Evolutionary conservation across 2,329 filamentous ascomycete genomes (phyloP), one percentile per base, ranked within the genome.

Genomic region (Penicillium corylophilum): DNA sequence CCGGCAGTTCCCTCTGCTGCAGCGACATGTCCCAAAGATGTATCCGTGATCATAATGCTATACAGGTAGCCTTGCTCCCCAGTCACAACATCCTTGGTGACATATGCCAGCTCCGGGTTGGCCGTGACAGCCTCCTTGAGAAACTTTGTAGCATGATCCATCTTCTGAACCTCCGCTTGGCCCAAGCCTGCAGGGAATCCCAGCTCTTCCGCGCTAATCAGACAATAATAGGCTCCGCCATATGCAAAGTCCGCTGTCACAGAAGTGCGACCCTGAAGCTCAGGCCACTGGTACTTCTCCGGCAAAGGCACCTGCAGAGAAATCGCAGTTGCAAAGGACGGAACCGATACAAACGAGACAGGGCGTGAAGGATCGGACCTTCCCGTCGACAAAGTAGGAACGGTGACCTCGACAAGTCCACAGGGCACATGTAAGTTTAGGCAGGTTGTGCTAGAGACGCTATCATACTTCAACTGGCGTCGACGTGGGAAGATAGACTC

Each of bases 341-440:
- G 74, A 0, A 76, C 70, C 1, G 71, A 75, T 10, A 76, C 49
- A 44, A 78, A 78, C 0, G 67, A 68, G 2, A 78, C 70, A 1
- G 69, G 66, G 7, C 73, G 62, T 1, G 63, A 58, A 0, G 67
- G 64, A 54, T 79, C 76, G 3, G 72, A 71, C 35, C 59, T 62
- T n/a, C 50, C 62, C 54, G 29, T 64, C 44, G 52, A 60, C 53
- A 58, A 63, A 7, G 65, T 65, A 0, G 77, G 76, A 1, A 79
- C 76, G 1, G 60, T 69, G 2, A 78, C 62, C 5, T 59, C 44
- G 0, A 78, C 69, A 5, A 79, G 44, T 1, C 77, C 77, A 55
- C 75, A 77, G 0, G 76, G 77, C 0, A 71, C 72, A 61, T 79
- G 77, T 2, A 79, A 55, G 36, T 67, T 69, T 0, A 79, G 29